Evolutionary conservation across 2,329 filamentous ascomycete species (phyloP).

Genomic region (Pseudophaeomoniella oleicola): DNA sequence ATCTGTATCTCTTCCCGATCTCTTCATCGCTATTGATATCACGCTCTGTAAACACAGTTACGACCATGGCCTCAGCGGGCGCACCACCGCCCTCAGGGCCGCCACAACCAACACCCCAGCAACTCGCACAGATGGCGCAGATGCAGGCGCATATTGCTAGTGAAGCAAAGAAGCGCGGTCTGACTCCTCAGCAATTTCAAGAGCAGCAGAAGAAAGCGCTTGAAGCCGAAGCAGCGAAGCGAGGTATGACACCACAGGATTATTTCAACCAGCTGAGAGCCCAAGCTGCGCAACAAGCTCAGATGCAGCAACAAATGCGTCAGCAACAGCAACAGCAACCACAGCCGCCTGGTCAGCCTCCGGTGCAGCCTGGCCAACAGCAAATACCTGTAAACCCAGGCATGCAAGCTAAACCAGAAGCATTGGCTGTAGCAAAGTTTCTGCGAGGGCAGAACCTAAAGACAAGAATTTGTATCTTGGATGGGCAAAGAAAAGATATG

Average conservation of each 20-base stretch:
- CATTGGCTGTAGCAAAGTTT: conserved; percentile 79
- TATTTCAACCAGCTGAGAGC: conserved; percentile 52
- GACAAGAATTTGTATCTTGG: conserved; percentile 76
- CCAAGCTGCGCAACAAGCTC: conserved; percentile 36
- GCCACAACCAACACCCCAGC: conserved; percentile 64
- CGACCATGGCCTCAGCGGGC: conserved; percentile 23
- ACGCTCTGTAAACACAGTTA: no score
- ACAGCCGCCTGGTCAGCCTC: conserved; percentile 16
- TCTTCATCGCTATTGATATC: no score
- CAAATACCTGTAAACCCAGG: conserved; percentile 32
- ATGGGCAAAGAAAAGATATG: conserved; percentile 96
- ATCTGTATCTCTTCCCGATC: no score
- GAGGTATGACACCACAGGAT: conserved; percentile 71
- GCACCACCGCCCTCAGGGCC: conserved; percentile 13
- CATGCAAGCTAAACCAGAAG: conserved; percentile 69
- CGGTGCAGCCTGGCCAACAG: conserved; percentile 23
- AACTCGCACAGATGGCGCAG: conserved; percentile 45
- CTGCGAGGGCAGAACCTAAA: conserved; percentile 74
- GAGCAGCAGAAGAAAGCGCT: conserved; percentile 72
- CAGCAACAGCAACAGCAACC: conserved; percentile 13
- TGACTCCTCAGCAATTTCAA: conserved; percentile 76
- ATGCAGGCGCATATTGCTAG: conserved; percentile 73
- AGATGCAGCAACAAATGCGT: conserved; percentile 22
- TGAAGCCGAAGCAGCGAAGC: conserved; percentile 59
- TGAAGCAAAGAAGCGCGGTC: conserved; percentile 71